Percentiles rank a stretch among this genome's conserved stretches.
phyloP scores from a whole-genome alignment of 208 protist genomes.

The Lotmaria passim region DNA sequence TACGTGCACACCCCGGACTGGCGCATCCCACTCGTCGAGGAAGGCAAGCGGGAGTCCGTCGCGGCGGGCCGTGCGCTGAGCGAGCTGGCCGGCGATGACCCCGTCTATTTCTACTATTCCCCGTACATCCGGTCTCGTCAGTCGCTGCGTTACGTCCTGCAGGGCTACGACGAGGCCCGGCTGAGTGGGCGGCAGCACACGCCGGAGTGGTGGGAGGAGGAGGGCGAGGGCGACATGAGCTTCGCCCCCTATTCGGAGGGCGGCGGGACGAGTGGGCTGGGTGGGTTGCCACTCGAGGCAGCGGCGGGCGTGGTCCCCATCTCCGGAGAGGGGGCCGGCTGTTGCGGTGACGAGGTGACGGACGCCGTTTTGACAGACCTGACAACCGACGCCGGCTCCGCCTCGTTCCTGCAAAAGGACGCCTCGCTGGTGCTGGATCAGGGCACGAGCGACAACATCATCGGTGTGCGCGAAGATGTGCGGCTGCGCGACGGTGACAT shows the following conservation, averaged over 20 bases:
- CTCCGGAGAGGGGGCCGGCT: neutral
- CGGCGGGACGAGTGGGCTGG: neutral
- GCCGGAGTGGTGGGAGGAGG: constrained; percentile 51
- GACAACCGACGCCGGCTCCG: constrained; percentile 11
- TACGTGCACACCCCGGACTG: constrained; percentile 89
- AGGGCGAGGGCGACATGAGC: constrained; percentile 7
- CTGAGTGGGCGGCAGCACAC: constrained; percentile 21
- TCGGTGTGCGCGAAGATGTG: constrained; percentile 90
- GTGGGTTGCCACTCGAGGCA: constrained; percentile 2
- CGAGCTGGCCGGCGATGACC: constrained; percentile 74
- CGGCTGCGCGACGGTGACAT: constrained; percentile 93
- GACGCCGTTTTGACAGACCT: constrained; percentile 10
- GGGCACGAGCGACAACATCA: constrained; percentile 57
- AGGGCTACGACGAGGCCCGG: constrained; percentile 71
- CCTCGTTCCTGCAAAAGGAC: constrained; percentile 7
- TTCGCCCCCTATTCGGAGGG: neutral
- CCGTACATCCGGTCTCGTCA: constrained; percentile 89
- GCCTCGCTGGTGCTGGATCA: constrained; percentile 41
- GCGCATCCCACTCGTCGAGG: constrained; percentile 84
- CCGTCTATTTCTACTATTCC: constrained; percentile 91
- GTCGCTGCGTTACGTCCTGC: constrained; percentile 72
- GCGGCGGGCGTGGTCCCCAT: neutral
- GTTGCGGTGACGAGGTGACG: neutral
- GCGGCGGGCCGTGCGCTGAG: constrained; percentile 73
- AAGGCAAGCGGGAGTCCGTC: constrained; percentile 71